phyloP scores from a whole-genome alignment of 1,284 basidiomycete species.

The Entoloma clypeatum region DNA sequence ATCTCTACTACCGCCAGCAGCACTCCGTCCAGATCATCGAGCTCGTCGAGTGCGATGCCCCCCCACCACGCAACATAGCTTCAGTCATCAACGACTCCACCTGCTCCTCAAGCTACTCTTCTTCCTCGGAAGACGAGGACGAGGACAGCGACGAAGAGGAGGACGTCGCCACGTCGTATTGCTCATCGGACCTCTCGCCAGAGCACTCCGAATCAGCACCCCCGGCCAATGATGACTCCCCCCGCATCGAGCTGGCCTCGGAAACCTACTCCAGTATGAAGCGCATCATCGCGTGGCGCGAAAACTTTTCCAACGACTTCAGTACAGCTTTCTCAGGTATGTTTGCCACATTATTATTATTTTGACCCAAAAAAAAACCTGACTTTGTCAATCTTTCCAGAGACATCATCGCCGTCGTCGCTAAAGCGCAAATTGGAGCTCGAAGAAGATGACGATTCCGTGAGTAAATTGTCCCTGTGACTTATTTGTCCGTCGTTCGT shows the following conservation, averaged over 20 bases:
- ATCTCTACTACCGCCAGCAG: constrained; percentile 49
- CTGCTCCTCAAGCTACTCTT: constrained; percentile 29
- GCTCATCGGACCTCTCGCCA: constrained; percentile 51
- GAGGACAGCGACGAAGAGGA: constrained; percentile 36
- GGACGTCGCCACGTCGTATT: constrained; percentile 53
- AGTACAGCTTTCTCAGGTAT: constrained; percentile 33
- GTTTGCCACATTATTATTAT: constrained; percentile 15
- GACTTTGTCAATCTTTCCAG: constrained; percentile 20
- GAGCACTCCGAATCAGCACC: constrained; percentile 26
- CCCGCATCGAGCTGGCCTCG: constrained; percentile 29
- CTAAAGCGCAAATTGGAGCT: constrained; percentile 46
- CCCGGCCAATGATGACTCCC: constrained; percentile 26
- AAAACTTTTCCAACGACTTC: constrained; percentile 39
- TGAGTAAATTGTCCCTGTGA: constrained; percentile 31
- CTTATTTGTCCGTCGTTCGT: constrained; percentile 1
- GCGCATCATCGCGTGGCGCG: constrained; percentile 62
- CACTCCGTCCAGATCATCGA: constrained; percentile 64
- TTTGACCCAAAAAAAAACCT: constrained; percentile 10
- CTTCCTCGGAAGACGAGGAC: constrained; percentile 23
- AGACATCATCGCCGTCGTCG: constrained; percentile 30
- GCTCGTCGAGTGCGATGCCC: constrained; percentile 64
- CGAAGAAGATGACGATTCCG: constrained; percentile 41
- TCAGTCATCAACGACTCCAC: constrained; percentile 42
- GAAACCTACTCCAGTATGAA: constrained; percentile 54
- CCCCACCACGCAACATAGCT: constrained; percentile 45